A percentile compares a stretch with the other conserved stretches of the same genome.
Conservation (phyloP, 2,329 filamentous ascomycete genomes). For the Fusarium brevicatenulatum region DNA sequence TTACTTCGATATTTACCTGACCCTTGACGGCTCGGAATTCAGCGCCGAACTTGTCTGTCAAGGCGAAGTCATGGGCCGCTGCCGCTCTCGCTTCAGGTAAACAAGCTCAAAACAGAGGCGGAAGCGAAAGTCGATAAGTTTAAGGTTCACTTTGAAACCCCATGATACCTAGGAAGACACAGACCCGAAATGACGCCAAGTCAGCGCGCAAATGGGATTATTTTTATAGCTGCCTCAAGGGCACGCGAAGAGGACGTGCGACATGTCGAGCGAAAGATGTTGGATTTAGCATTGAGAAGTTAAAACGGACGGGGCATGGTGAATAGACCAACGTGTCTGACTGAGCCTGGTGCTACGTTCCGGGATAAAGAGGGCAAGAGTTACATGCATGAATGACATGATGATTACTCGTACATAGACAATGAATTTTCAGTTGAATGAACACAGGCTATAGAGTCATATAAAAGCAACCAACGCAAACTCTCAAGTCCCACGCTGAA, state of each 20-base stretch:
- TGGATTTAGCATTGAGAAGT: constrained; percentile 36
- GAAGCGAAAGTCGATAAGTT: constrained; percentile 38
- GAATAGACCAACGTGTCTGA: constrained; percentile 27
- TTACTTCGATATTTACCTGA: constrained; percentile 85
- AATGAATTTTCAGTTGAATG: constrained; percentile 30
- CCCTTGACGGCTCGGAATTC: constrained; percentile 96
- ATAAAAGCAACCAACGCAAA: neutral
- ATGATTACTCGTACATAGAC: constrained; percentile 39
- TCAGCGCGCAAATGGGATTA: constrained; percentile 13
- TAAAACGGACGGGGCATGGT: constrained; percentile 26
- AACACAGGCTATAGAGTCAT: neutral
- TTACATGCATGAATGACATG: constrained; percentile 38
- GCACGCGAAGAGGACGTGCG: constrained; percentile 14
- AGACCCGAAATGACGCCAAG: constrained; percentile 10
- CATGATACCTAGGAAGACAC: constrained; percentile 44
- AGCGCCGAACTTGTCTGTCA: constrained; percentile 99
- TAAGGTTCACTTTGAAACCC: constrained; percentile 41
- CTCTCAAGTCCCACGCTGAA: neutral
- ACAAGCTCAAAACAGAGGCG: constrained; percentile 12
- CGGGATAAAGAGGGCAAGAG: constrained; percentile 28
- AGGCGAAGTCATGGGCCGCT: constrained; percentile 98
- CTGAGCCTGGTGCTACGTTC: constrained; percentile 30
- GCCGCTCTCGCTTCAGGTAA: constrained; percentile 86
- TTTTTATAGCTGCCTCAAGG: constrained; percentile 23
- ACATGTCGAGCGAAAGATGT: constrained; percentile 38